These are phyloP conservation scores for Amanita brunnescens DNA, from an alignment of 768 basidiomycete species.

Conservation along the genomic window DNA sequence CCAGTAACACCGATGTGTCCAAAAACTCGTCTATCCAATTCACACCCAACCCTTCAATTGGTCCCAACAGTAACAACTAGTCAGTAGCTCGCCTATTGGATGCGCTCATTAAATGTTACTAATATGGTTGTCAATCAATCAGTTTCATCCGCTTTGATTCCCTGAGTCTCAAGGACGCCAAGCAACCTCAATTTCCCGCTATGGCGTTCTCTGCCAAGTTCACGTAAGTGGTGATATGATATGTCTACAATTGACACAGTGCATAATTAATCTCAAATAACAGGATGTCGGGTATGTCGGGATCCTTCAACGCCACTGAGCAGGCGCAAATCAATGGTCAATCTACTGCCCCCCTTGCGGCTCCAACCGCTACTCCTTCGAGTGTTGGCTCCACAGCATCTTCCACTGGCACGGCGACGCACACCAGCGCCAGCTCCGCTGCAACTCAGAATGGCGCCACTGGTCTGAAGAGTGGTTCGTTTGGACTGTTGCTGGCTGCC, in stretches of 20 bases:
- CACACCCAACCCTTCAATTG: constrained; percentile 41
- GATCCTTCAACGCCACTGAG: constrained; percentile 49
- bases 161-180: constrained; percentile 38
- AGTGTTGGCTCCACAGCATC: constrained; percentile 2
- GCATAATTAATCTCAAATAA: neutral
- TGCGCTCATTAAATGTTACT: constrained; percentile 2
- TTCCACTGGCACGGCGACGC: constrained; percentile 12
- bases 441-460: constrained; percentile 16
- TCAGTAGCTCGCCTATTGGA: constrained; percentile 20
- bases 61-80: constrained; percentile 50
- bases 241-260: too few relatives aligned
- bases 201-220: constrained; percentile 77
- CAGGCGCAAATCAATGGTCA: constrained; percentile 54
- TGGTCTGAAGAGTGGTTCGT: constrained; percentile 21
- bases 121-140: neutral
- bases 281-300: constrained; percentile 65
- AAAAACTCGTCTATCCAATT: constrained; percentile 36
- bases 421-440: constrained; percentile 18
- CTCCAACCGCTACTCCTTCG: constrained; percentile 14
- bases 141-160: constrained; percentile 81
- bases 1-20: constrained; percentile 42
- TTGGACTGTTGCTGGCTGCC: constrained; percentile 25
- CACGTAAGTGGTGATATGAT: too few relatives aligned
- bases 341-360: constrained; percentile 47
- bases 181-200: constrained; percentile 43